Evolutionary conservation across 805 yeast species (phyloP), one percentile per base, ranked within the genome.

Genomic region (Ogataea allantospora): DNA sequence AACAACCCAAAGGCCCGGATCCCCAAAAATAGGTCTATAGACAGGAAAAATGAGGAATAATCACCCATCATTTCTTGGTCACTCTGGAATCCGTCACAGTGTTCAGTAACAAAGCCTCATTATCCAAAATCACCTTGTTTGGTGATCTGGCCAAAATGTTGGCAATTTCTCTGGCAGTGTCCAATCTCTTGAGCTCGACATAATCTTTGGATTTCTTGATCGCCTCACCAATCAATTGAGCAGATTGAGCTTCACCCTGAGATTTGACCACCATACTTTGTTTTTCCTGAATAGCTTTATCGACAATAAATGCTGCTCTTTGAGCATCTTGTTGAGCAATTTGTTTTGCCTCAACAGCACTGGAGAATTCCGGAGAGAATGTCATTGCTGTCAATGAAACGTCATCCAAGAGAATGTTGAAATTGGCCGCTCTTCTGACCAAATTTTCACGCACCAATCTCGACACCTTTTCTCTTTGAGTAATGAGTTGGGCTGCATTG

Each of bases 271-370:
- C 95, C 70, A 88, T 74, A 60, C 95, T 95, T 67, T 93, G 98
- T 64, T 93, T 93, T 68, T 93, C 98, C 67, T 93, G 99, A 54
- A 86, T 80, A 7, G 99, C 99, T 62, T 88, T 87, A 64, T 93
- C 99, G 36, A 93, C 99, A 28, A 93, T 73, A 53, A 89, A 93
- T 0, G 98, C 97, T 7, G 99, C 98, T 64, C 95, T 82, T 68
- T 93, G 97, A 14, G 99, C 98, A 62, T 93, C 99, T 71, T 93
- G 99, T 66, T 93, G 99, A 19, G 99, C 98, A 66, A 93, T 93
- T 71, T 93, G 99, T 67, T 93, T 93, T 42, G 96, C 95, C 69
- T 93, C 99, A 39, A 93, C 99, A 4, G 98, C 98, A 30, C 84
- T 80, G 27, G 98, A 89, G 63, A 93, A 93, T 65, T 93, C 99